Evolutionary conservation across 2,329 filamentous ascomycete genomes (phyloP).

Genomic region (Madurella mycetomatis): DNA sequence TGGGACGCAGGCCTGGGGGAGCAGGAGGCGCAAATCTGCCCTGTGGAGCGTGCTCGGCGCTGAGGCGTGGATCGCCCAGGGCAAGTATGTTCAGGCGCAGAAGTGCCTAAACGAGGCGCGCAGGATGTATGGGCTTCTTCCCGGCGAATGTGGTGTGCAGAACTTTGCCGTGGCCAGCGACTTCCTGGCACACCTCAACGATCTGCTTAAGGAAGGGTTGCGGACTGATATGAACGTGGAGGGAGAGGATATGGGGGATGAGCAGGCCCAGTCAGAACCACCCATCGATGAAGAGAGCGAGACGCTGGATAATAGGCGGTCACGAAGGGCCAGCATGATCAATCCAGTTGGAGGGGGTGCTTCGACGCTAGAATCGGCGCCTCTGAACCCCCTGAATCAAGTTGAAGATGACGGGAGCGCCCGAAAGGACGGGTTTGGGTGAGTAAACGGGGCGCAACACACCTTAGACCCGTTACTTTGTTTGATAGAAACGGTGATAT

Average conservation of each 20-base stretch:
- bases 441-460: background rate
- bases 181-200: conserved; percentile 50
- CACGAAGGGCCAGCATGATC: conserved; percentile 44
- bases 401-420: conserved; percentile 15
- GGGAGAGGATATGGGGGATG: conserved; percentile 24
- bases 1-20: conserved; percentile 64
- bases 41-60: conserved; percentile 83
- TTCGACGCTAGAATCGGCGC: conserved; percentile 32
- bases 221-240: conserved; percentile 23
- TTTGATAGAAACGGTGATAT: background rate
- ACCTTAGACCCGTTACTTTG: background rate
- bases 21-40: conserved; percentile 75
- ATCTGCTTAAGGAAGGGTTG: conserved; percentile 45
- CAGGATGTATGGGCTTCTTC: conserved; percentile 48
- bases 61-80: conserved; percentile 75
- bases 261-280: conserved; percentile 34
- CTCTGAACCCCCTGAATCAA: conserved; percentile 25
- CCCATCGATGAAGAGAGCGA: conserved; percentile 25
- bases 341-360: conserved; percentile 30
- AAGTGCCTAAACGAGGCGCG: conserved; percentile 68
- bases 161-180: conserved; percentile 48
- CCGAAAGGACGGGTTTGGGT: conserved; percentile 28
- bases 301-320: conserved; percentile 28
- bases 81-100: conserved; percentile 73
- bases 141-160: conserved; percentile 47